phyloP scores from a whole-genome alignment of 2,329 filamentous ascomycete genomes.

The Ophiosphaerella narmari region DNA sequence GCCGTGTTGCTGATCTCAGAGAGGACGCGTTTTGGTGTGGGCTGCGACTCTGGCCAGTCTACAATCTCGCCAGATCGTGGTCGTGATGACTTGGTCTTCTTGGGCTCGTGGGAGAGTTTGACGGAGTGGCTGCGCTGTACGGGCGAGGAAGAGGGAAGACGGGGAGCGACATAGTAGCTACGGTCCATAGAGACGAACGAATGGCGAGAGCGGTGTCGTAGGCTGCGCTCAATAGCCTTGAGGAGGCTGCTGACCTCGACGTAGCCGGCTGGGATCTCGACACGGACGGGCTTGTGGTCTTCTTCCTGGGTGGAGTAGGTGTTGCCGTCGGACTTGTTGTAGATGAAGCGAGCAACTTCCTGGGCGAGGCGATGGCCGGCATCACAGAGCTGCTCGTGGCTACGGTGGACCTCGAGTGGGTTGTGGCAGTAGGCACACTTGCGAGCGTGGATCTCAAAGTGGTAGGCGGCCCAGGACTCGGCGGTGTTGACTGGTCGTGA shows the following conservation, averaged over 20 bases:
- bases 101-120: slow-evolving; percentile 39
- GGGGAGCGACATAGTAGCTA: slow-evolving; percentile 49
- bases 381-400: slow-evolving; percentile 49
- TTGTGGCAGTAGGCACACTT: slow-evolving; percentile 52
- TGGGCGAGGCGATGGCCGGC: slow-evolving; percentile 51
- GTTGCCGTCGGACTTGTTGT: slow-evolving; percentile 44
- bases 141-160: slow-evolving; percentile 29
- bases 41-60: slow-evolving; percentile 38
- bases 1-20: slow-evolving; percentile 38
- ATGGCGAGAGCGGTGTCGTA: slow-evolving; percentile 41
- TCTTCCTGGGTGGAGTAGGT: slow-evolving; percentile 43
- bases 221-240: slow-evolving; percentile 48
- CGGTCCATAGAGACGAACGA: slow-evolving; percentile 52
- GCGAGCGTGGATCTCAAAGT: slow-evolving; percentile 55
- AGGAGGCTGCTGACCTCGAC: slow-evolving; percentile 47
- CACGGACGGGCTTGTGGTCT: slow-evolving; percentile 49
- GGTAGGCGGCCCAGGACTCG: slow-evolving; percentile 54
- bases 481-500: slow-evolving; percentile 48
- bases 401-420: slow-evolving; percentile 49
- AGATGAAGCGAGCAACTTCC: slow-evolving; percentile 52
- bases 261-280: slow-evolving; percentile 52
- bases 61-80: slow-evolving; percentile 45
- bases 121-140: slow-evolving; percentile 34
- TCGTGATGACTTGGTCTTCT: slow-evolving; percentile 34
- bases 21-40: slow-evolving; percentile 21